A percentile compares a stretch with the other conserved stretches of the same genome.
phyloP scores from a whole-genome alignment of 192 early-diverging fungal species.

The Backusella mclennaniae region DNA sequence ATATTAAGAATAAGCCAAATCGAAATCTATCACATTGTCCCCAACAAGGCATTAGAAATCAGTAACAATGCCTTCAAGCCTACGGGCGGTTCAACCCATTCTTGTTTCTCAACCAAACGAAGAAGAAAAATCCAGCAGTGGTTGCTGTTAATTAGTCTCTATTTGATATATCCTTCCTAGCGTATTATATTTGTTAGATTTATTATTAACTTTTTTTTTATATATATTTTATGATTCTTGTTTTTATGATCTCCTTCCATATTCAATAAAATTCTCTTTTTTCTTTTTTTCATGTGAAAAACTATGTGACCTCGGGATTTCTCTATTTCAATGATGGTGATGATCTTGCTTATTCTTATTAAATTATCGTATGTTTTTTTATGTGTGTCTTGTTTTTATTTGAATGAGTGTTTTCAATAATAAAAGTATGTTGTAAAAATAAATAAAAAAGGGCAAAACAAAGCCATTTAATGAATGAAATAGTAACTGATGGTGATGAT shows the following conservation, averaged over 20 bases:
- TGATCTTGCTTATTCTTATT: neutral
- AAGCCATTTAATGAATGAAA: neutral
- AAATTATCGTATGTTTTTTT: neutral
- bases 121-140: constrained; percentile 58
- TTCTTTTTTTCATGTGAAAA: constrained; percentile 1
- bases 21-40: constrained; percentile 96
- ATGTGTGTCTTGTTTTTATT: neutral
- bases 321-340: neutral
- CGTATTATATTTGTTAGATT: neutral
- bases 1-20: neutral
- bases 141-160: constrained; percentile 56
- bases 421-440: too few relatives aligned
- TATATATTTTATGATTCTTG: neutral
- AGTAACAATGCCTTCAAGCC: constrained; percentile 67
- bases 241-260: neutral
- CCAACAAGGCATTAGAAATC: constrained; percentile 92
- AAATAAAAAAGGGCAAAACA: neutral
- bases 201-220: neutral
- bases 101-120: constrained; percentile 58
- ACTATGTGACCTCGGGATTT: neutral
- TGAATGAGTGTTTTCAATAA: too few relatives aligned
- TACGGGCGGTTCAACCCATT: constrained; percentile 67
- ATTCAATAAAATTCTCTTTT: neutral
- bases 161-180: neutral
- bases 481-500: neutral